Percentiles rank a stretch among this genome's conserved stretches.
These are phyloP conservation scores for Wallacemonas sp. DNA, from an alignment of 208 protist genomes.

Conservation along the genomic window DNA sequence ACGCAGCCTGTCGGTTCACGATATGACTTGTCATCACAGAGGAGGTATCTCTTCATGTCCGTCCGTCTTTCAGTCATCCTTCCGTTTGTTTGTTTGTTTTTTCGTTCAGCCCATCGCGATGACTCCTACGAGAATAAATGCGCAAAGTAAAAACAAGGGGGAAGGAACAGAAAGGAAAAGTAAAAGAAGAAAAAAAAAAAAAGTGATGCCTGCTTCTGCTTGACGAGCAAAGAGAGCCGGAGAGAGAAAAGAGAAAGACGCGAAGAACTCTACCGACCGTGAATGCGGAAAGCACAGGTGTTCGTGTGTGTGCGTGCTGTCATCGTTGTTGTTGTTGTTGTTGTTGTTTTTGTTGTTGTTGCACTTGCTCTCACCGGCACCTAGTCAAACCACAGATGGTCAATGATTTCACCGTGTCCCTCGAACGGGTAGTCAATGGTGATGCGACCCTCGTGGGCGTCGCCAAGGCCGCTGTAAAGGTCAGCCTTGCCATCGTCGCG, in stretches of 20 bases:
- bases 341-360: neutral
- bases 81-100: too few species aligned
- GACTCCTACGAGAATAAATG: neutral
- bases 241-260: too few species aligned
- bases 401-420: slow-evolving; percentile 23
- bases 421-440: slow-evolving; percentile 38
- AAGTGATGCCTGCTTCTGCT: neutral
- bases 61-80: neutral
- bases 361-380: neutral
- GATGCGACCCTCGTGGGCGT: slow-evolving; percentile 27
- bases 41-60: too few species aligned
- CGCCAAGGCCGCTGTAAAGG: slow-evolving; percentile 30
- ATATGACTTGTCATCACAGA: too few species aligned
- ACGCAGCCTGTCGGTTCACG: too few species aligned
- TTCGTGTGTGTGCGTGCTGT: neutral
- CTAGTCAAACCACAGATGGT: slow-evolving; percentile 21
- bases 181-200: neutral
- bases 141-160: neutral
- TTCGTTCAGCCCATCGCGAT: too few species aligned
- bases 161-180: slow-evolving; percentile 8
- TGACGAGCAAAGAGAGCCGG: too few species aligned
- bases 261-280: too few species aligned
- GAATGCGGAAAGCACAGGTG: too few species aligned
- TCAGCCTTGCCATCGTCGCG: slow-evolving; percentile 31
- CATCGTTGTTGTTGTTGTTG: neutral